These are phyloP conservation scores for Trichomonascaceae sp. DNA, from an alignment of 1,139 yeast genomes.

Conservation along the genomic window DNA sequence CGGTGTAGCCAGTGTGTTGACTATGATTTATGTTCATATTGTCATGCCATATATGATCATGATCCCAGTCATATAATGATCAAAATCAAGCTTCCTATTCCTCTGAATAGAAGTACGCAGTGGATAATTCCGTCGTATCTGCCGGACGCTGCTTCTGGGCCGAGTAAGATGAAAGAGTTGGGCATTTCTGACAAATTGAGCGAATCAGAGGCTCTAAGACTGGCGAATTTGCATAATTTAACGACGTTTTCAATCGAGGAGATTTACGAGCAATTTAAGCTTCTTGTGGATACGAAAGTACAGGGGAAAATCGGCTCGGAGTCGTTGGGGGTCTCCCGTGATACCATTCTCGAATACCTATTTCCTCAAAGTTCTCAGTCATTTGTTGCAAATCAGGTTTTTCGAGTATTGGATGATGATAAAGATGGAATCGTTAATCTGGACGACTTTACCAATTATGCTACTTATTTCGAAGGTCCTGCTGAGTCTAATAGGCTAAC, in stretches of 20 bases:
- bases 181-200: neutral
- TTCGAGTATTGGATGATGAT: slow-evolving; percentile 20
- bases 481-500: neutral
- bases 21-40: slow-evolving; percentile 29
- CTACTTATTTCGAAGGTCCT: neutral
- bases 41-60: slow-evolving; percentile 23
- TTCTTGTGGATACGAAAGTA: slow-evolving; percentile 6
- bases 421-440: slow-evolving; percentile 21
- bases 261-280: slow-evolving; percentile 11
- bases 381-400: slow-evolving; percentile 6
- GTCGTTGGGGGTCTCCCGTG: slow-evolving; percentile 11
- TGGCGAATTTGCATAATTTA: neutral
- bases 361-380: neutral
- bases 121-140: slow-evolving; percentile 22
- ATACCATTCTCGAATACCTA: slow-evolving; percentile 10
- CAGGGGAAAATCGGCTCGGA: slow-evolving; percentile 5
- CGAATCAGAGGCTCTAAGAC: neutral
- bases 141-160: slow-evolving; percentile 11
- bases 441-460: slow-evolving; percentile 1
- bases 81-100: slow-evolving; percentile 27
- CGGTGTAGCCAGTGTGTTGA: slow-evolving; percentile 31
- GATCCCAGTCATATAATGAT: slow-evolving; percentile 22
- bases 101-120: slow-evolving; percentile 26
- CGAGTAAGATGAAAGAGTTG: neutral
- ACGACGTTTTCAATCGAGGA: neutral